A percentile compares a stretch with the other conserved stretches of the same genome.
These are phyloP conservation scores for Pinus taeda DNA, from an alignment of 75 land plant genomes.

Conservation along the genomic window DNA sequence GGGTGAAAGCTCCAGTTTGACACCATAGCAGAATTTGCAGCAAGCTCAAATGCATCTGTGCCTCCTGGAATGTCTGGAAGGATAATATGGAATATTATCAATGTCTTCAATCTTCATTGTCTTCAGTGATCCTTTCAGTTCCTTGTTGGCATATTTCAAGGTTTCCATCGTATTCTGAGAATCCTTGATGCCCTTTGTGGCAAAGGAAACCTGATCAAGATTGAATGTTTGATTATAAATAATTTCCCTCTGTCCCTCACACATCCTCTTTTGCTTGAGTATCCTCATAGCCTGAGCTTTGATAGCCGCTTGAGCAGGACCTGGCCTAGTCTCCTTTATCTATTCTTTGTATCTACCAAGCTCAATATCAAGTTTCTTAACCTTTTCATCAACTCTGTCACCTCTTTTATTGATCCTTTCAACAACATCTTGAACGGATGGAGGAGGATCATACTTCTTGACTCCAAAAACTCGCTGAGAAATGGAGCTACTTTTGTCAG, in stretches of 20 bases:
- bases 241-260: slow-evolving; percentile 94
- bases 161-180: slow-evolving; percentile 99
- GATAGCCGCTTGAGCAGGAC: slow-evolving; percentile 98
- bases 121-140: slow-evolving; percentile 96
- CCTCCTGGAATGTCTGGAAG: no score
- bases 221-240: slow-evolving; percentile 30
- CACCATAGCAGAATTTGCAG: no score
- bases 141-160: slow-evolving; percentile 95
- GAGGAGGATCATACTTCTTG: slow-evolving; percentile 94
- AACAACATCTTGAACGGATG: slow-evolving; percentile 82
- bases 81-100: slow-evolving; percentile 20
- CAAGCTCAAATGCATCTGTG: no score
- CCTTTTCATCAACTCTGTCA: slow-evolving; percentile 90
- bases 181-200: slow-evolving; percentile 93
- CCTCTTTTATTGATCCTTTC: slow-evolving; percentile 97
- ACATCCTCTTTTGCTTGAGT: slow-evolving; percentile 95
- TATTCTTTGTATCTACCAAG: slow-evolving; percentile 84
- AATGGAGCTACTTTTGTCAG: no score
- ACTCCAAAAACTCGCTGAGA: slow-evolving; percentile 74
- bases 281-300: slow-evolving; percentile 99
- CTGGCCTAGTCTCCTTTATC: slow-evolving; percentile 94
- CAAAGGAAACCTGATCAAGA: slow-evolving; percentile 93
- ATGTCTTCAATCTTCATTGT: slow-evolving; percentile 92
- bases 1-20: no score
- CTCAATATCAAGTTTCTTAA: slow-evolving; percentile 89